Conservation (phyloP, 495 filamentous ascomycete genomes). For the Lasiosphaeriaceae sp. region DNA sequence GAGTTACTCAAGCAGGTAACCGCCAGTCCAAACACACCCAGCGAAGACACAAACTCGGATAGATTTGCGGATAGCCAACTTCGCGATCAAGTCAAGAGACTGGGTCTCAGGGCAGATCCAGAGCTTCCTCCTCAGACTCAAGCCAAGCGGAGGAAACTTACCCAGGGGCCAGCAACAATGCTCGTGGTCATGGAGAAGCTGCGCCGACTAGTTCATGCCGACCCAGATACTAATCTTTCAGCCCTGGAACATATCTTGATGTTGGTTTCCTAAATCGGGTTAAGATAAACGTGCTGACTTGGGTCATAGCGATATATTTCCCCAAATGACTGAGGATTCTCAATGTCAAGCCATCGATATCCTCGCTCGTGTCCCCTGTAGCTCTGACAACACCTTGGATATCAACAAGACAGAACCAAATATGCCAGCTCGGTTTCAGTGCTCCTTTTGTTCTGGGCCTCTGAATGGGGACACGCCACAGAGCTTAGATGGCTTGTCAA, state of each 20-base stretch:
- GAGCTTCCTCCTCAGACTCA: too few relatives aligned
- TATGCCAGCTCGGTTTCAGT: slow-evolving; percentile 9
- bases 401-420: not conserved
- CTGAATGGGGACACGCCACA: not conserved
- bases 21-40: slow-evolving; percentile 10
- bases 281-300: not conserved
- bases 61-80: slow-evolving; percentile 29
- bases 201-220: slow-evolving; percentile 18
- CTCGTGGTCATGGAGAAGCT: slow-evolving; percentile 8
- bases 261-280: slow-evolving; percentile 20
- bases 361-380: slow-evolving; percentile 33
- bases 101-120: slow-evolving; percentile 13
- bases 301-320: slow-evolving; percentile 24
- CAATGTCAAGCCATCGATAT: slow-evolving; percentile 33
- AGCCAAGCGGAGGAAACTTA: slow-evolving; percentile 33
- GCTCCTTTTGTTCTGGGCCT: slow-evolving; percentile 17
- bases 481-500: not conserved
- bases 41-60: slow-evolving; percentile 10
- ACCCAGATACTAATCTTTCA: slow-evolving; percentile 10
- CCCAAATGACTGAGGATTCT: slow-evolving; percentile 21
- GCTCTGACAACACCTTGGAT: slow-evolving; percentile 30
- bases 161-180: slow-evolving; percentile 10
- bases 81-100: slow-evolving; percentile 20
- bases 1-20: slow-evolving; percentile 26
- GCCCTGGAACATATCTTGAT: slow-evolving; percentile 18